Percentiles rank a stretch among this genome's conserved stretches.
Conservation (phyloP, 2,329 filamentous ascomycete species). For the Arthroderma sp. region DNA sequence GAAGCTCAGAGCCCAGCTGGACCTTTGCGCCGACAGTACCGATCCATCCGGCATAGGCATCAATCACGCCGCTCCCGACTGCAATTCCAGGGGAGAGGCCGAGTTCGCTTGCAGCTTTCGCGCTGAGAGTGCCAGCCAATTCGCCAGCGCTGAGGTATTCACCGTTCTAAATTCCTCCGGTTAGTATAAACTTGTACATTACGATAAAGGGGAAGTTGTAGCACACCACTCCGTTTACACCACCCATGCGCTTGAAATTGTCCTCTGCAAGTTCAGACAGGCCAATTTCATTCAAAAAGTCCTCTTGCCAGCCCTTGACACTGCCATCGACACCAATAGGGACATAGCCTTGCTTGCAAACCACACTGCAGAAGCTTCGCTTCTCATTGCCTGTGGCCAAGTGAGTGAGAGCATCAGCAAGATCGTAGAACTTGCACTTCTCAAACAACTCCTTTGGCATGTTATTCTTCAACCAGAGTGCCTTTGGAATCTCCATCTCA, state of each 20-base stretch:
- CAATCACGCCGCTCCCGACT: conserved; percentile 91
- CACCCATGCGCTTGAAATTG: conserved; percentile 85
- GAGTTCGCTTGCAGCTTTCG: conserved; percentile 69
- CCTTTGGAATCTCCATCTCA: conserved; percentile 99
- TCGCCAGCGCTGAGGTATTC: conserved; percentile 86
- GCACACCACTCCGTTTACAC: conserved; percentile 87
- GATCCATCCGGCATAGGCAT: conserved; percentile 97
- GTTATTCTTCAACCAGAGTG: conserved; percentile 95
- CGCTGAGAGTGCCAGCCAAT: conserved; percentile 70
- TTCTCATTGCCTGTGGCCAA: conserved; percentile 86
- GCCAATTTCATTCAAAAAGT: conserved; percentile 79
- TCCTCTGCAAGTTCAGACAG: conserved; percentile 73
- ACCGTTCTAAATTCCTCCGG: conserved; percentile 54
- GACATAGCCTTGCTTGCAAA: conserved; percentile 94
- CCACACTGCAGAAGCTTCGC: conserved; percentile 85
- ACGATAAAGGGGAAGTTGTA: conserved; percentile 25
- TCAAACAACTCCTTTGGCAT: conserved; percentile 87
- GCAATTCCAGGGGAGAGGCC: conserved; percentile 78
- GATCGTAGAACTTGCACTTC: conserved; percentile 92
- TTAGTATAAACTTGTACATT: background rate
- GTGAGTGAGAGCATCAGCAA: conserved; percentile 85
- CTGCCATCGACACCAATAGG: conserved; percentile 95
- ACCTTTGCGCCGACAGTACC: conserved; percentile 97
- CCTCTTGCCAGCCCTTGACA: conserved; percentile 95
- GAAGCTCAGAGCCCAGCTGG: conserved; percentile 53